phyloP scores from a whole-genome alignment of 805 yeast species.

The Ogataea neopini region DNA sequence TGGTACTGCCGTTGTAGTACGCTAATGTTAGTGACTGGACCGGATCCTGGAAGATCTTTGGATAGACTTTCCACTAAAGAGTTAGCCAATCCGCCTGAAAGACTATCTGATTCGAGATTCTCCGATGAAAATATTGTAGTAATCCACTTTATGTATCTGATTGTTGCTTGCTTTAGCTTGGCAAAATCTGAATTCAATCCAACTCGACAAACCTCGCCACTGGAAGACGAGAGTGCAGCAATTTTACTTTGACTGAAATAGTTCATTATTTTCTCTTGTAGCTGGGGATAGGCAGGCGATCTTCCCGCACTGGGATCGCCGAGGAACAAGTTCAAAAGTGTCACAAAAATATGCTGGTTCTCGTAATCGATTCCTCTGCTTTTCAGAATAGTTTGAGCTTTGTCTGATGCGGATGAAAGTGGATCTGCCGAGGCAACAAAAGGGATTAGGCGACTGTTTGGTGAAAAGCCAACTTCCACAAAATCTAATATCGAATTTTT shows the following conservation, averaged over 20 bases:
- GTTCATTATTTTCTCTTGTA: conserved; percentile 58
- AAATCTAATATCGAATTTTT: conserved; percentile 46
- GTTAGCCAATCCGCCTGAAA: conserved; percentile 47
- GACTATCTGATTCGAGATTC: conserved; percentile 23
- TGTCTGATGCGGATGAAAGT: conserved; percentile 53
- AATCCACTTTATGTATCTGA: conserved; percentile 67
- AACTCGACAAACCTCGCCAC: conserved; percentile 52
- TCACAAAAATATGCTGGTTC: conserved; percentile 42
- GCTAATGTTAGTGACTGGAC: conserved; percentile 24
- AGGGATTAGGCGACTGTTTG: conserved; percentile 39
- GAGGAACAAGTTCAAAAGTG: conserved; percentile 47
- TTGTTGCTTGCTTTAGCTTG: conserved; percentile 55
- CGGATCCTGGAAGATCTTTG: conserved; percentile 35
- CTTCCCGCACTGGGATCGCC: conserved; percentile 45
- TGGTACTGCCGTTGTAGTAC: conserved; percentile 57
- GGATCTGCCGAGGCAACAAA: conserved; percentile 66
- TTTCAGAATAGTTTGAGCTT: conserved; percentile 52
- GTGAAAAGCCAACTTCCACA: conserved; percentile 43
- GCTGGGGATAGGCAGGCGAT: conserved; percentile 53
- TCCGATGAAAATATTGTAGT: conserved; percentile 30
- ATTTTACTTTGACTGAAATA: conserved; percentile 51
- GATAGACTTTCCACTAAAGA: conserved; percentile 52
- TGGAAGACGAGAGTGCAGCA: conserved; percentile 45
- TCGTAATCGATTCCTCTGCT: conserved; percentile 56
- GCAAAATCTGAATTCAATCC: conserved; percentile 60